Base-by-base conservation (phyloP, 371 early-diverging fungal genomes). In the Saksenaea oblongispora region DNA sequence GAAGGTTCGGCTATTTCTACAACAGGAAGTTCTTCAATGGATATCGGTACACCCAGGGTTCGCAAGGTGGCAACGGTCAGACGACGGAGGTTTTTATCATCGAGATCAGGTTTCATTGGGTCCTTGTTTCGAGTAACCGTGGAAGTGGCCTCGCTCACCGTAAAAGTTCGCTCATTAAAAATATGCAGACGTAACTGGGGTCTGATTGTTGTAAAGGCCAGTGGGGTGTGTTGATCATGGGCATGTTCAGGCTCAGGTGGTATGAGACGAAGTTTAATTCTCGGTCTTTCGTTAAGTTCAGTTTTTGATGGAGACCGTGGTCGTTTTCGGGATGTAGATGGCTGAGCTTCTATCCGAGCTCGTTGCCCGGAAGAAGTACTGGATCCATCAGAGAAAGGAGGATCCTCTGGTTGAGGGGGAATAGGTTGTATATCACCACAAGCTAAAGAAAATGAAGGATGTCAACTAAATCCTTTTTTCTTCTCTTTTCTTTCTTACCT, bases 21-120 rank as follows among this genome's bases (percentile, higher is more conserved):
- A 14, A 56, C 17, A 0, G 79, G 76, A 10, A 79, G 35, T 24
- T 79, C 79, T 4, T 75, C 73, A 10, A 72, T 37, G 5, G 71
- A 54, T 28, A 73, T 37, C 24, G 61, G 54, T n/a, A 79, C 74
- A 27, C 74, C 71, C 41, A 79, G 34, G 8, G 70, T 68, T 4
- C 76, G 70, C 22, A 79, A 61, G 0, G 74, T 75, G 7, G 74
- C 74, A 0, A 76, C 56, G 10, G 76, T 74, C 13, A 79, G 65
- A 14, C 71, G 59, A 26, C 72, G 70, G 3, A 79, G 55, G 26
- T 67, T 72, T 11, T 42, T 64, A 1, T 68, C 61, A 58, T 79
- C 79, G 41, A 79, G 58, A 47, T 74, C 74, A 37, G 72, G 69
- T 57, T 69, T 66, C 79, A 79, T 79, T 8, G 76, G 76, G 26